A percentile compares a stretch with the other conserved stretches of the same genome.
Evolutionary conservation across 2,329 filamentous ascomycete species (phyloP).

Genomic region (Xylariaceae sp.): DNA sequence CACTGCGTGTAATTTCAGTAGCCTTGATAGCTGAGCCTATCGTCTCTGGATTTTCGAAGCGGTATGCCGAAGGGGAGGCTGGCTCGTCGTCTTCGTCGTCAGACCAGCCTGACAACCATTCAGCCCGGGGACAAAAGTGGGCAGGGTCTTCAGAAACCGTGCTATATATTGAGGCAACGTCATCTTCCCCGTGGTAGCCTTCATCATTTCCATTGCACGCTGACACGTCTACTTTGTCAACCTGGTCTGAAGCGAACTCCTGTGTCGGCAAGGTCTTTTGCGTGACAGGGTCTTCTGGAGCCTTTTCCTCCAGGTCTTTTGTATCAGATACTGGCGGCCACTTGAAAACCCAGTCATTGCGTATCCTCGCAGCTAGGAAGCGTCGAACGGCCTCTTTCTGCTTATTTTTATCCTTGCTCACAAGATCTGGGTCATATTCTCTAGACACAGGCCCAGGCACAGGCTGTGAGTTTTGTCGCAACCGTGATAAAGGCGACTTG

Average conservation of each 20-base stretch:
- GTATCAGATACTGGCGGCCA: conserved; percentile 52
- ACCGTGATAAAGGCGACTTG: conserved; percentile 58
- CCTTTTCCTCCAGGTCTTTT: not conserved
- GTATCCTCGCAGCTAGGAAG: conserved; percentile 60
- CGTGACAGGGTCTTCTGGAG: not conserved
- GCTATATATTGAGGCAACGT: conserved; percentile 49
- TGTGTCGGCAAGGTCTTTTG: not conserved
- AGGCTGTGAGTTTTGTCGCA: conserved; percentile 48
- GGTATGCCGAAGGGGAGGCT: conserved; percentile 52
- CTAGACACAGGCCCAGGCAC: conserved; percentile 38
- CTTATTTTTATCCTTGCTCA: conserved; percentile 66
- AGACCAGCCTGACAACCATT: conserved; percentile 65
- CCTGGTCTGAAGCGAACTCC: conserved; percentile 7
- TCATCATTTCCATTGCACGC: conserved; percentile 44
- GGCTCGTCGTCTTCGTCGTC: conserved; percentile 56
- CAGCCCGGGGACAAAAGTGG: conserved; percentile 57
- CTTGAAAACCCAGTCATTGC: conserved; percentile 64
- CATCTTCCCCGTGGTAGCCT: conserved; percentile 44
- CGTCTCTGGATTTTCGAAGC: conserved; percentile 57
- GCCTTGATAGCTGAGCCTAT: conserved; percentile 51
- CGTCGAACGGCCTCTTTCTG: conserved; percentile 67
- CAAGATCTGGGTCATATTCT: conserved; percentile 64
- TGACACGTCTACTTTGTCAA: conserved; percentile 31
- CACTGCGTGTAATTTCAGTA: conserved; percentile 55
- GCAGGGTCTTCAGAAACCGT: conserved; percentile 57